Base-by-base conservation (phyloP, 306 rosid genomes). In the Malus asiatica region DNA sequence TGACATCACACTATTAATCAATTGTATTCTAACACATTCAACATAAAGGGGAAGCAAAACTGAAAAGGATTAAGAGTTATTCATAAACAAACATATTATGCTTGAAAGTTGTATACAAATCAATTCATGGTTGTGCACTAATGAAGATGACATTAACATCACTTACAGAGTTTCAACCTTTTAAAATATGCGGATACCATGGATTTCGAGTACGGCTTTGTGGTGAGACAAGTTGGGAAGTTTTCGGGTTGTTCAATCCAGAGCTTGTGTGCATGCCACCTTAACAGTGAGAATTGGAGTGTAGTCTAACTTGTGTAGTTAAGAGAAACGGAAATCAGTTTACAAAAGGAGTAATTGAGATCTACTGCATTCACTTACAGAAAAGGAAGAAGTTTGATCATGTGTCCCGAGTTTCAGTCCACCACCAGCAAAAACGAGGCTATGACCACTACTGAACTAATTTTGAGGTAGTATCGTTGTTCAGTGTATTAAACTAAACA, bases 201-300 rank as follows among this genome's bases (percentile, higher is more conserved):
- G 46, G 96, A 88, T 67, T 88, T 93, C 62, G 92, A 96, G 81
- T 91, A 91, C 8, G 96, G 96, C 71, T 89, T 89, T 23, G 93
- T 91, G 11, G 98, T 96, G 32, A 91, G 96, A 69, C 96, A 93
- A 1, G 97, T 89, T 59, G 93, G 93, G 59, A 83, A 79, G 76
- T 88, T 91, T 75, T 89, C 98, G 32, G 98, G 97, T 57, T 93
- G 96, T 53, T 93, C 98, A 18, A 88, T 82, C 98, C 97, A 91
- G 44, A 93, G 79, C 76, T 87, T 86, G 81, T 93, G 98, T 40
- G 80, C 80, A 91, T 88, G 23, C 88, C 89, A 62, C 85, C 88
- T 5, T 32, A 32, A 32, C 35, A 4, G 6, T 32, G 35, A 32
- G 35, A 32, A 32, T 57, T 89, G 91, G 91, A 90, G 94, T 79